Base-by-base conservation (phyloP, 2,329 filamentous ascomycete genomes). In the Onygena corvina region DNA sequence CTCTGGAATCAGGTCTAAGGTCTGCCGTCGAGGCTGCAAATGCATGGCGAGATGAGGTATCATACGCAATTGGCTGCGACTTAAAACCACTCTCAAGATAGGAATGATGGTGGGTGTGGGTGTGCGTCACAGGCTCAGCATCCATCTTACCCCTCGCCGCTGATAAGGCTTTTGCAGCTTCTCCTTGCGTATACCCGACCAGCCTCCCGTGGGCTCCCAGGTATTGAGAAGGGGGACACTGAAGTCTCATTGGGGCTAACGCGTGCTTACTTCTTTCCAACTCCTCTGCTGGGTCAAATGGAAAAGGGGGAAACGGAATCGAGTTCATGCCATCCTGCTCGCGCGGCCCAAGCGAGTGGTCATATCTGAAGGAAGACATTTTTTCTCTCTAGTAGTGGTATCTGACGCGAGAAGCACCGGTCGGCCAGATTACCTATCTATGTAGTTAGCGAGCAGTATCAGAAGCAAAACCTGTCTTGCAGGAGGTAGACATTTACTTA, bases 21-120 rank as follows among this genome's bases (percentile, higher is more conserved):
- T 38, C 35, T 38, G 14, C 7, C 11, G 35, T 12, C 14, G 30
- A 7, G n/a, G 8, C 3, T 31, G 21, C 12, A 33, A 33, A 21
- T 16, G 12, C 9, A 33, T 31, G 25, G 25, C 14, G 30, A 6
- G 42, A 27, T 11, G 25, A 18, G 12, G 42, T 16, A 31, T 46
- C 42, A 46, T 31, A 31, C 11, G 25, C 7, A 12, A 33, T 31
- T 11, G 30, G 27, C 20, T 18, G 42, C 42, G 42, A 27, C 4
- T 21, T 31, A 31, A 46, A 23, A n/a, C 5, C 33, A 14, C 33
- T 46, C 8, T 46, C 42, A 14, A 46, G 11, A 18, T 46, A 46
- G 14, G 42, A 33, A 23, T 46, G 18, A 11, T 46, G 42, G 42
- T 46, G 42, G 4, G 40, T 44, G 20, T 44, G 40, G 25, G 27